Evolutionary conservation across 768 basidiomycete genomes (phyloP).

Genomic region (Lactarius sanguifluus): DNA sequence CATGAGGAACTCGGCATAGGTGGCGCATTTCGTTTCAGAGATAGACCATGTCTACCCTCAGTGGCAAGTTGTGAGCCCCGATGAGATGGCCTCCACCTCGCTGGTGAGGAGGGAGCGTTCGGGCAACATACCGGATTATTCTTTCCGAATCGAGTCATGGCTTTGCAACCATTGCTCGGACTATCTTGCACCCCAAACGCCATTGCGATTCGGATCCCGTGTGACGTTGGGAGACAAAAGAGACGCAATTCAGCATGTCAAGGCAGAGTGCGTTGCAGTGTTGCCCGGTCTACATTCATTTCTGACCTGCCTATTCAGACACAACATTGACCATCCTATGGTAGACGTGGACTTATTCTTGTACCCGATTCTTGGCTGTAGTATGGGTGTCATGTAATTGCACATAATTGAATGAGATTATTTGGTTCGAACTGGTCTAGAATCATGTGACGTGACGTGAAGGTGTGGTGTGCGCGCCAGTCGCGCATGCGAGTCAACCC

Average conservation of each 20-base stretch:
- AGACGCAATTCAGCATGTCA: slow-evolving; percentile 5
- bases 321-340: slow-evolving; percentile 8
- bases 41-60: slow-evolving; percentile 4
- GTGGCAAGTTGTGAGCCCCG: slow-evolving; percentile 3
- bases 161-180: slow-evolving; percentile 25
- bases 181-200: neutral
- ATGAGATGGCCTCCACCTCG: neutral
- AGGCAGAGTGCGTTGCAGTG: slow-evolving; percentile 5
- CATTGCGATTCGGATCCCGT: neutral
- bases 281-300: neutral
- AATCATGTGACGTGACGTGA: neutral
- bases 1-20: slow-evolving; percentile 4
- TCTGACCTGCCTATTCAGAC: slow-evolving; percentile 1
- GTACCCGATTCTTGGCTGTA: too few species aligned
- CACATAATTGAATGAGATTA: too few species aligned
- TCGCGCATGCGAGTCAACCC: neutral
- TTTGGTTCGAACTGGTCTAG: neutral
- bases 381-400: too few species aligned
- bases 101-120: neutral
- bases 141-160: slow-evolving; percentile 4
- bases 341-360: slow-evolving; percentile 18
- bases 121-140: neutral
- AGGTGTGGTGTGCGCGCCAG: neutral
- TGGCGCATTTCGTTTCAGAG: slow-evolving; percentile 11
- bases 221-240: neutral